phyloP scores from a whole-genome alignment of 768 basidiomycete genomes.

The Coprinopsis strossmayeri region DNA sequence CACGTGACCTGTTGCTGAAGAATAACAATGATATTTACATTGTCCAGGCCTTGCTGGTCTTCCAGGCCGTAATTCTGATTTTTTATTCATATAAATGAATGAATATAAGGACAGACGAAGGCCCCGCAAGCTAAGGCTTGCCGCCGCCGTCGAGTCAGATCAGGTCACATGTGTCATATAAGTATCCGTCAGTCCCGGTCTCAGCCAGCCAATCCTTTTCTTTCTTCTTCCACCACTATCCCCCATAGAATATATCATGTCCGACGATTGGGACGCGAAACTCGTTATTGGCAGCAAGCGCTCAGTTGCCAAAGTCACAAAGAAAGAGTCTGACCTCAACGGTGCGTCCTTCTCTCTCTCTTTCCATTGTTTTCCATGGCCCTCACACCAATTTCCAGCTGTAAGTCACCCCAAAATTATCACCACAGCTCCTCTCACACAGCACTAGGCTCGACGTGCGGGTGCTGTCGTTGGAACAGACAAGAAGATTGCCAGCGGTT shows the following conservation, averaged over 20 bases:
- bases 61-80: not conserved
- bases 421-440: not conserved
- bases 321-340: constrained; percentile 53
- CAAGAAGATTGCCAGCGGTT: constrained; percentile 64
- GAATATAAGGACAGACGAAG: no score
- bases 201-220: constrained; percentile 7
- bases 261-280: constrained; percentile 69
- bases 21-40: not conserved
- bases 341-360: constrained; percentile 27
- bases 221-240: constrained; percentile 14
- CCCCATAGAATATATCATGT: constrained; percentile 29
- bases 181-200: constrained; percentile 9
- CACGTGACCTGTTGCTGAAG: constrained; percentile 4
- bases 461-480: constrained; percentile 79
- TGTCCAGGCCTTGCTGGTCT: not conserved
- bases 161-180: constrained; percentile 12
- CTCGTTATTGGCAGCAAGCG: constrained; percentile 66
- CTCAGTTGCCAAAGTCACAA: constrained; percentile 54
- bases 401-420: constrained; percentile 30
- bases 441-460: constrained; percentile 58
- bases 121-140: no score
- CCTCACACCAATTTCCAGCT: constrained; percentile 29
- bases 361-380: constrained; percentile 6
- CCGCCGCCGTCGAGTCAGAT: constrained; percentile 11
- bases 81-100: no score